A percentile compares a stretch with the other conserved stretches of the same genome.
These are phyloP conservation scores for Hypoxylon sp. DNA, from an alignment of 2,329 filamentous ascomycete genomes.

Conservation along the genomic window DNA sequence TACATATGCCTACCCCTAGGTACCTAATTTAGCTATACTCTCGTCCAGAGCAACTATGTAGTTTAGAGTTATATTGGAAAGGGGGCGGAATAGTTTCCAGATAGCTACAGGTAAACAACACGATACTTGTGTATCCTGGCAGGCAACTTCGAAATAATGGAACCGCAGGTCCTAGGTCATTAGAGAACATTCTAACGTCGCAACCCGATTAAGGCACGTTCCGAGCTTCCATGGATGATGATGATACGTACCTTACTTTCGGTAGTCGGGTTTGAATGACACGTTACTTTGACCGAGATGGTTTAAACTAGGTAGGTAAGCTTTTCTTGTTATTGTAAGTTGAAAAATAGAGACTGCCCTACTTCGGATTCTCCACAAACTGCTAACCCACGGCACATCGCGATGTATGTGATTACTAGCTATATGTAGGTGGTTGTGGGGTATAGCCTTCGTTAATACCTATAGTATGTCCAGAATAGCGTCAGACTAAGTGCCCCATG, in stretches of 20 bases:
- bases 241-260: constrained; percentile 2
- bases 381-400: constrained; percentile 17
- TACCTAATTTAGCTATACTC: no score
- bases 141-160: no score
- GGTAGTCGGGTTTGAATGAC: constrained; percentile 15
- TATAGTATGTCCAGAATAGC: no score
- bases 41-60: no score
- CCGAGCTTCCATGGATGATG: not conserved
- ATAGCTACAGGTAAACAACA: no score
- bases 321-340: constrained; percentile 26
- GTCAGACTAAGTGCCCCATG: no score
- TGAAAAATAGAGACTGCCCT: not conserved
- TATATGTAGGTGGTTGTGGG: not conserved
- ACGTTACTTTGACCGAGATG: constrained; percentile 23
- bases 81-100: no score
- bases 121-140: no score
- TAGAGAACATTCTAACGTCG: not conserved
- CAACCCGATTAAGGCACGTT: not conserved
- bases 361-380: constrained; percentile 1
- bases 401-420: not conserved
- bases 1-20: no score
- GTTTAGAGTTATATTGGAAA: no score
- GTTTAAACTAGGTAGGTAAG: constrained; percentile 12
- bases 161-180: not conserved
- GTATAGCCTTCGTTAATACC: constrained; percentile 1